Conservation (phyloP, 2,329 filamentous ascomycete genomes). For the Neocucurbitaria cava region DNA sequence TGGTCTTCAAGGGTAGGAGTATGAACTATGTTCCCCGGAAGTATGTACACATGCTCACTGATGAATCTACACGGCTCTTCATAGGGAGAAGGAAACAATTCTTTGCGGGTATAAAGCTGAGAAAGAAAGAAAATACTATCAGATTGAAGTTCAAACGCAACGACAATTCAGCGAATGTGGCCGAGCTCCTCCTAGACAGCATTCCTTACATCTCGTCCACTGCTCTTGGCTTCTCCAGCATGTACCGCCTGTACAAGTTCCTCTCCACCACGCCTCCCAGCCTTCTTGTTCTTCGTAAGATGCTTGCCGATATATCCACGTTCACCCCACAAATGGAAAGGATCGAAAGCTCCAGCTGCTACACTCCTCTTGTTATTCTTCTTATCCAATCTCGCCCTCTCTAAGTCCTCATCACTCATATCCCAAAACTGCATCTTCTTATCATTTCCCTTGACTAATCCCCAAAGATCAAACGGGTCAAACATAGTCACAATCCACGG, state of each 20-base stretch:
- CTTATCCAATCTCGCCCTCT: conserved; percentile 30
- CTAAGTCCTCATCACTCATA: conserved; percentile 43
- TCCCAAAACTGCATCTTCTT: conserved; percentile 49
- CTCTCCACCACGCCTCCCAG: not conserved
- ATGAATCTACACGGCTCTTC: not conserved
- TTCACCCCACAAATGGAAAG: conserved; percentile 38
- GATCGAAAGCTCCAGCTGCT: conserved; percentile 32
- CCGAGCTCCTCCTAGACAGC: not conserved
- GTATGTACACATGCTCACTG: too few species aligned
- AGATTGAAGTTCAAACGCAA: not conserved
- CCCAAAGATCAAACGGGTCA: conserved; percentile 47
- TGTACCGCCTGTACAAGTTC: not conserved
- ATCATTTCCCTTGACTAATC: conserved; percentile 39
- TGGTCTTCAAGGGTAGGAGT: not conserved
- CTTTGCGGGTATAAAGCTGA: not conserved
- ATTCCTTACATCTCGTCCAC: not conserved
- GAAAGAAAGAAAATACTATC: not conserved
- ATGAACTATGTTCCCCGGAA: too few species aligned
- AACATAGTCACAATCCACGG: conserved; percentile 52
- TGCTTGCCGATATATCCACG: conserved; percentile 39
- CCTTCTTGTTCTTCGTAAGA: conserved; percentile 16
- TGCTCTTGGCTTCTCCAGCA: not conserved
- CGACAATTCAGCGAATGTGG: not conserved
- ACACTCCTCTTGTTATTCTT: conserved; percentile 34
- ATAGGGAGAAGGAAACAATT: not conserved